These are phyloP conservation scores for Ambrosiella beaveri DNA, from an alignment of 2,329 filamentous ascomycete species.

Conservation along the genomic window DNA sequence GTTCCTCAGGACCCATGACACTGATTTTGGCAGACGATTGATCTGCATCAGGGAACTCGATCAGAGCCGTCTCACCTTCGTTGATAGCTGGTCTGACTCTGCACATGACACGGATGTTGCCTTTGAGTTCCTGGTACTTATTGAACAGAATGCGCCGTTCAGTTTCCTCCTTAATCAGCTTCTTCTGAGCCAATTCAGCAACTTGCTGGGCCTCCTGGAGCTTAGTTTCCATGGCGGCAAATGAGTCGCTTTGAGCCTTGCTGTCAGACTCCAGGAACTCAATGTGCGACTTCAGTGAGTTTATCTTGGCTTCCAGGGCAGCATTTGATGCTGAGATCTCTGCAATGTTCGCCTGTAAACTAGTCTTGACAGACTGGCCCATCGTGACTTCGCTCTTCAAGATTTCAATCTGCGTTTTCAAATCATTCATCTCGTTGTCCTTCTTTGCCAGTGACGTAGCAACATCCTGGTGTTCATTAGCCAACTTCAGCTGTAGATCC, in stretches of 20 bases:
- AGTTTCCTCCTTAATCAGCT: slow-evolving; percentile 80
- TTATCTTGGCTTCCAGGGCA: slow-evolving; percentile 56
- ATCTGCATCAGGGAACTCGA: slow-evolving; percentile 57
- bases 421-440: slow-evolving; percentile 35
- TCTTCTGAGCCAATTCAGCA: slow-evolving; percentile 56
- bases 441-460: slow-evolving; percentile 31
- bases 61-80: slow-evolving; percentile 51
- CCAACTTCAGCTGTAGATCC: slow-evolving; percentile 39
- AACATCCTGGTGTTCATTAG: slow-evolving; percentile 34
- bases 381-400: slow-evolving; percentile 36
- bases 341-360: slow-evolving; percentile 33
- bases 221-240: slow-evolving; percentile 61
- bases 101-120: slow-evolving; percentile 97
- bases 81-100: slow-evolving; percentile 64
- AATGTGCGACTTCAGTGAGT: slow-evolving; percentile 63
- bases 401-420: slow-evolving; percentile 27
- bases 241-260: slow-evolving; percentile 75
- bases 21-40: slow-evolving; percentile 79
- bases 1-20: slow-evolving; percentile 67
- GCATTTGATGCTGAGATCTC: slow-evolving; percentile 44
- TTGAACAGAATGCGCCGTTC: slow-evolving; percentile 85
- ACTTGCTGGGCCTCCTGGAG: slow-evolving; percentile 60
- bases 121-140: slow-evolving; percentile 92
- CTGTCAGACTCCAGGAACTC: slow-evolving; percentile 80
- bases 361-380: slow-evolving; percentile 45